Evolutionary conservation across 2,329 filamentous ascomycete species (phyloP).

Genomic region (Talaromyces piceae): DNA sequence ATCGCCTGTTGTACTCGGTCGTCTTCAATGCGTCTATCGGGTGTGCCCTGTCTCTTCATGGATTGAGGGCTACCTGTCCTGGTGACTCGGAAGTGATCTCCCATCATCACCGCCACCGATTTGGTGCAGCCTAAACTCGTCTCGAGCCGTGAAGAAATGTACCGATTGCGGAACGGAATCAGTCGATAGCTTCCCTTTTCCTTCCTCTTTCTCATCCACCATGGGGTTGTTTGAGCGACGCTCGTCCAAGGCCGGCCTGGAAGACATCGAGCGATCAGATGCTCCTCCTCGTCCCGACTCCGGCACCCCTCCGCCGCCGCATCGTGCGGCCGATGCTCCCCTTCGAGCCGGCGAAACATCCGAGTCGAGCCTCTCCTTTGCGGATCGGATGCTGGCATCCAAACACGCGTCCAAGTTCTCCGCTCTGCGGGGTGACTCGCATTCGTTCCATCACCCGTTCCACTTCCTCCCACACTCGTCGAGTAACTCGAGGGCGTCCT

Average conservation of each 20-base stretch:
- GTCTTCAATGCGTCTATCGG: background rate
- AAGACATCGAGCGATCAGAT: slow-evolving; percentile 16
- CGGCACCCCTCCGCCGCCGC: slow-evolving; percentile 1
- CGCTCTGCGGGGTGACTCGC: slow-evolving; percentile 8
- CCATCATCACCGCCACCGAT: background rate
- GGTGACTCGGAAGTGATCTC: background rate
- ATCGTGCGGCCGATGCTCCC: background rate
- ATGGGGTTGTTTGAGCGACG: slow-evolving; percentile 28
- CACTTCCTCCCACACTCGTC: slow-evolving; percentile 29
- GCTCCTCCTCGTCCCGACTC: slow-evolving; percentile 13
- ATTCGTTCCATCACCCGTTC: slow-evolving; percentile 16
- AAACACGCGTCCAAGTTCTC: slow-evolving; percentile 4
- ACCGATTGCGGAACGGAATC: slow-evolving; percentile 3
- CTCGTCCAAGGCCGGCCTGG: slow-evolving; percentile 23
- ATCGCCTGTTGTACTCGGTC: background rate
- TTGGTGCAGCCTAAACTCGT: background rate
- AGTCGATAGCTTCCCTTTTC: slow-evolving; percentile 9
- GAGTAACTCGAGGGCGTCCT: slow-evolving; percentile 27
- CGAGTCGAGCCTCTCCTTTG: slow-evolving; percentile 9
- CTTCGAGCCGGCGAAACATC: background rate
- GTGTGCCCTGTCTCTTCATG: background rate
- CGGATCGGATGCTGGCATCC: slow-evolving; percentile 12
- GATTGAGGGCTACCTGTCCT: slow-evolving; percentile 6
- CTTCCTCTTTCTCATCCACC: too few relatives aligned
- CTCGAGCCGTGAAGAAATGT: slow-evolving; percentile 5